Evolutionary conservation across 75 land plant genomes (phyloP).

Genomic region (Picea glauca): DNA sequence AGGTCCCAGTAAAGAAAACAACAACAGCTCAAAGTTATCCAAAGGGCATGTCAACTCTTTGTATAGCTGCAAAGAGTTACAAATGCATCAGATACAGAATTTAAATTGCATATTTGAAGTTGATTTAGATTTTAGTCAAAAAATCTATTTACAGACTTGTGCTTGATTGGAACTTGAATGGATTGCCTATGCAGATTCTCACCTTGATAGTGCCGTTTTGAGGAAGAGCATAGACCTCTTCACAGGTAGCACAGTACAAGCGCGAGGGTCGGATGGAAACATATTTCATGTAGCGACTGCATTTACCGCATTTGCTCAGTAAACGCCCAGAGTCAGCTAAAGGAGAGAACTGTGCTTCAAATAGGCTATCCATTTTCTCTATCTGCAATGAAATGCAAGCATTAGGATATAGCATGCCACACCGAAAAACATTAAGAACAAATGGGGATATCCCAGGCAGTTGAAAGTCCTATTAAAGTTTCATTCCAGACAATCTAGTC

Average conservation of each 20-base stretch:
- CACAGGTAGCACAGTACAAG: conserved; percentile 83
- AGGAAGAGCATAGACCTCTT: conserved; percentile 92
- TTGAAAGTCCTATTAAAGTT: neutral
- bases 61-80: conserved; percentile 61
- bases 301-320: conserved; percentile 98
- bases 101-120: no score
- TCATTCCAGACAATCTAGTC: neutral
- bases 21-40: conserved; percentile 86
- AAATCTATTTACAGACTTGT: neutral
- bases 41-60: conserved; percentile 93
- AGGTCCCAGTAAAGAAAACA: conserved; percentile 83
- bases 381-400: conserved; percentile 47
- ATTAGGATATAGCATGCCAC: neutral
- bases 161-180: neutral
- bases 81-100: neutral
- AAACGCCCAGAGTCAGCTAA: conserved; percentile 85
- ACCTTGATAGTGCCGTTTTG: conserved; percentile 90
- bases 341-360: conserved; percentile 98
- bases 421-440: neutral
- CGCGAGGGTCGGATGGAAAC: conserved; percentile 82
- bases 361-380: conserved; percentile 88
- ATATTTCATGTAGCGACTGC: conserved; percentile 90
- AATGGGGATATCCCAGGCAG: neutral
- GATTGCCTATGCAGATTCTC: conserved; percentile 7
- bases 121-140: no score